These are phyloP conservation scores for Backusella mclennaniae DNA, from an alignment of 192 early-diverging fungal species.

Conservation along the genomic window DNA sequence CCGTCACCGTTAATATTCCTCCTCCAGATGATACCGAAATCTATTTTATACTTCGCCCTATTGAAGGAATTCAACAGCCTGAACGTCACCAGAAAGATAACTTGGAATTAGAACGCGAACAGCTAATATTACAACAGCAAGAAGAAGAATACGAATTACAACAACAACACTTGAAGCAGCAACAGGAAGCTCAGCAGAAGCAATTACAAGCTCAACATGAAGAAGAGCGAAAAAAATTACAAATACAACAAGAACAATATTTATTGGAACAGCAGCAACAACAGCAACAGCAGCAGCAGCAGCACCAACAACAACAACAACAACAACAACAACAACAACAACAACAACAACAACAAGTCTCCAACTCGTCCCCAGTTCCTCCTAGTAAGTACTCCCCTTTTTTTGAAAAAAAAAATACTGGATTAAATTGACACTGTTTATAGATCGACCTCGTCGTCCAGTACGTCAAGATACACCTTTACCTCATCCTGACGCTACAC, in stretches of 20 bases:
- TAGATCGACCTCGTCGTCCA: constrained; percentile 1
- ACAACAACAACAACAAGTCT: background rate
- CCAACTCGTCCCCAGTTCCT: background rate
- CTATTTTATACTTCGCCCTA: constrained; percentile 25
- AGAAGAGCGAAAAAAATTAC: background rate
- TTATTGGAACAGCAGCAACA: background rate
- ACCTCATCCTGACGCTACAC: background rate
- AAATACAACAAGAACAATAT: background rate
- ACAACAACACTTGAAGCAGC: background rate
- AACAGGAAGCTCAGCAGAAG: background rate
- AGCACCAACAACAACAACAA: background rate
- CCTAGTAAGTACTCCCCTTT: background rate
- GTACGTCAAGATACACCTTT: constrained; percentile 12
- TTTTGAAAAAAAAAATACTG: background rate
- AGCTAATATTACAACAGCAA: constrained; percentile 1
- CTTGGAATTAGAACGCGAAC: background rate
- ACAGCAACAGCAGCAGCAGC: background rate
- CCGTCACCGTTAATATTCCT: constrained; percentile 13
- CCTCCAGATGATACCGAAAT: constrained; percentile 28
- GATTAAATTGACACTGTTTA: background rate
- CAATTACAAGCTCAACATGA: background rate
- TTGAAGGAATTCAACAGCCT: background rate
- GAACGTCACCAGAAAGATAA: background rate
- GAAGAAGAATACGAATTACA: background rate
- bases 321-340: background rate